phyloP scores from a whole-genome alignment of 768 basidiomycete species.

The Chalciporus chontae region DNA sequence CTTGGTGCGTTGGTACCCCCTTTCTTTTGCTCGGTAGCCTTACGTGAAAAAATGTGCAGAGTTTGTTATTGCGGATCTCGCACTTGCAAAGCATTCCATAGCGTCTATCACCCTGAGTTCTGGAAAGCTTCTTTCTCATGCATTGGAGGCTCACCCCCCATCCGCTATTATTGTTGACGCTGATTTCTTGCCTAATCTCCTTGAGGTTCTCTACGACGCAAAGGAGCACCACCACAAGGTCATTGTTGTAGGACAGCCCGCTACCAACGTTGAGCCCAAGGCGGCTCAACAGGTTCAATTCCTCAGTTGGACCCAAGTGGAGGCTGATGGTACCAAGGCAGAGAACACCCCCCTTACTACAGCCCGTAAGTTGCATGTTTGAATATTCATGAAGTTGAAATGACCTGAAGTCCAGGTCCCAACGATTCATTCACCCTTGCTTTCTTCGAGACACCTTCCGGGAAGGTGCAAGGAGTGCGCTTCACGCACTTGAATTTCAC shows the following conservation, averaged over 20 bases:
- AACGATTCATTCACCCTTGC: slow-evolving; percentile 65
- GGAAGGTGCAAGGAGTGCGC: slow-evolving; percentile 56
- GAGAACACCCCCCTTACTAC: slow-evolving; percentile 38
- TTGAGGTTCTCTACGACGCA: slow-evolving; percentile 69
- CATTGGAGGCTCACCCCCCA: slow-evolving; percentile 63
- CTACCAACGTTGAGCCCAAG: slow-evolving; percentile 41
- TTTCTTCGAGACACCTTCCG: slow-evolving; percentile 52
- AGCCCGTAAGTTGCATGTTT: slow-evolving; percentile 45
- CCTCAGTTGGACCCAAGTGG: slow-evolving; percentile 65
- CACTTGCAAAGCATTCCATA: slow-evolving; percentile 67
- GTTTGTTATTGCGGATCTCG: slow-evolving; percentile 77
- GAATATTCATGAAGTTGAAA: not conserved
- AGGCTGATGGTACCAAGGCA: slow-evolving; percentile 56
- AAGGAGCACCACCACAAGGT: slow-evolving; percentile 53
- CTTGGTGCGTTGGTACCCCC: slow-evolving; percentile 47
- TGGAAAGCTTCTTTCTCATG: slow-evolving; percentile 55
- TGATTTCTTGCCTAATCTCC: slow-evolving; percentile 59
- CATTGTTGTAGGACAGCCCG: slow-evolving; percentile 69
- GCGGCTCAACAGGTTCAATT: slow-evolving; percentile 54
- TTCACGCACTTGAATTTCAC: slow-evolving; percentile 85
- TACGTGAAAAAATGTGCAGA: slow-evolving; percentile 38
- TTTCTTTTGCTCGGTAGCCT: not conserved
- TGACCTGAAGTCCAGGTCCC: slow-evolving; percentile 24
- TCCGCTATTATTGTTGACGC: slow-evolving; percentile 73
- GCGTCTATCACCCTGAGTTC: slow-evolving; percentile 64